Percentiles rank a stretch among this genome's conserved stretches.
Conservation (phyloP, 345 rosid genomes). For the Murraya paniculata region DNA sequence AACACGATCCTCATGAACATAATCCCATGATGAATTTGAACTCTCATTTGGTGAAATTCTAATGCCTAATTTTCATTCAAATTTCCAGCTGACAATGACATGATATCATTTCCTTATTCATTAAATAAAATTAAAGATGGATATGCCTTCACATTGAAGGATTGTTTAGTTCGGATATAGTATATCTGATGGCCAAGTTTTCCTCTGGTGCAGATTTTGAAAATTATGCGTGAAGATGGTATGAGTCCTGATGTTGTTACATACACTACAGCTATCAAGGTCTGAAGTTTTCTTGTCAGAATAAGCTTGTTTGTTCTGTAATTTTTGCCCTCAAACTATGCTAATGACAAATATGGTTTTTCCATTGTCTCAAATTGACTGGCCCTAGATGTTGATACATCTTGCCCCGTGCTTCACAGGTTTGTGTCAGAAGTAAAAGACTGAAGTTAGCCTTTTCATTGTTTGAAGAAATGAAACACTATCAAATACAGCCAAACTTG, state of each 20-base stretch:
- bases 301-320: constrained; percentile 20
- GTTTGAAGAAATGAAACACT: constrained; percentile 79
- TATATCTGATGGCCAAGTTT: constrained; percentile 29
- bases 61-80: background rate
- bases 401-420: constrained; percentile 40
- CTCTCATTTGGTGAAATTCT: background rate
- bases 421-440: constrained; percentile 56
- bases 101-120: background rate
- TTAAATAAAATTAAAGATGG: background rate
- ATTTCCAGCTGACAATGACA: background rate
- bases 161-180: background rate
- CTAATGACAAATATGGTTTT: background rate
- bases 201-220: constrained; percentile 69
- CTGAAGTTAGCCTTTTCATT: constrained; percentile 74
- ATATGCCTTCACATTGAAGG: background rate
- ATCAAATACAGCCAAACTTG: constrained; percentile 71
- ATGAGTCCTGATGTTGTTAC: constrained; percentile 85
- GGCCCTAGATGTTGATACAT: constrained; percentile 14
- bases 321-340: background rate
- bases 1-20: background rate
- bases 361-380: constrained; percentile 7
- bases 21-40: background rate
- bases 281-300: constrained; percentile 22
- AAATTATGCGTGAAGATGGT: constrained; percentile 63
- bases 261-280: constrained; percentile 93